Percentiles rank a stretch among this genome's conserved stretches.
Evolutionary conservation across 768 basidiomycete genomes (phyloP).

Genomic region (Russula brevipes): DNA sequence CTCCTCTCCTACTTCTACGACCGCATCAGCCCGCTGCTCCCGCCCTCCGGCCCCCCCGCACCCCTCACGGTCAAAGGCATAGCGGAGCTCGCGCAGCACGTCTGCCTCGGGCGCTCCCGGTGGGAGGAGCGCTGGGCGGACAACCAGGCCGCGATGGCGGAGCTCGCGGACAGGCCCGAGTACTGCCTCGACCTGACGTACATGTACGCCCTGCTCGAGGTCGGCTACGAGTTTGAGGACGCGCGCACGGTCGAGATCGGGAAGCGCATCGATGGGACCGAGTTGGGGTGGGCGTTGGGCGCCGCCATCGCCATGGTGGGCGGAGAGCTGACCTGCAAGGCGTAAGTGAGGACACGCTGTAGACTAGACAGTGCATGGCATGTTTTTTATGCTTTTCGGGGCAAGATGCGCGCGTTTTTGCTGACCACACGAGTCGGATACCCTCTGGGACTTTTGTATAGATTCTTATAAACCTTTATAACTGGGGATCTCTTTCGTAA

Average conservation of each 20-base stretch:
- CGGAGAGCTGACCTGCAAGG: constrained; percentile 51
- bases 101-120: constrained; percentile 62
- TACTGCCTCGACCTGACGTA: constrained; percentile 96
- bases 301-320: constrained; percentile 74
- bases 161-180: constrained; percentile 80
- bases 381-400: too few relatives aligned
- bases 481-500: too few relatives aligned
- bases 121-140: constrained; percentile 53
- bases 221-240: constrained; percentile 86
- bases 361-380: too few relatives aligned
- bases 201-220: constrained; percentile 79
- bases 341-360: constrained; percentile 24
- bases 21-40: constrained; percentile 75
- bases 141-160: constrained; percentile 48
- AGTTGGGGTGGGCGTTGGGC: constrained; percentile 91
- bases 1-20: constrained; percentile 99
- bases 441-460: too few relatives aligned
- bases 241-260: constrained; percentile 67
- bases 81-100: constrained; percentile 55
- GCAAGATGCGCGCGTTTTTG: too few relatives aligned
- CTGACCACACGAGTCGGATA: too few relatives aligned
- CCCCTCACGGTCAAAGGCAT: constrained; percentile 46
- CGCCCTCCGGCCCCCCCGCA: constrained; percentile 27
- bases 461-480: too few relatives aligned
- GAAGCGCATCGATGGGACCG: constrained; percentile 84